A percentile compares a stretch with the other conserved stretches of the same genome.
phyloP scores from a whole-genome alignment of 805 yeast genomes.

The Kodamaea nitidulidarum region DNA sequence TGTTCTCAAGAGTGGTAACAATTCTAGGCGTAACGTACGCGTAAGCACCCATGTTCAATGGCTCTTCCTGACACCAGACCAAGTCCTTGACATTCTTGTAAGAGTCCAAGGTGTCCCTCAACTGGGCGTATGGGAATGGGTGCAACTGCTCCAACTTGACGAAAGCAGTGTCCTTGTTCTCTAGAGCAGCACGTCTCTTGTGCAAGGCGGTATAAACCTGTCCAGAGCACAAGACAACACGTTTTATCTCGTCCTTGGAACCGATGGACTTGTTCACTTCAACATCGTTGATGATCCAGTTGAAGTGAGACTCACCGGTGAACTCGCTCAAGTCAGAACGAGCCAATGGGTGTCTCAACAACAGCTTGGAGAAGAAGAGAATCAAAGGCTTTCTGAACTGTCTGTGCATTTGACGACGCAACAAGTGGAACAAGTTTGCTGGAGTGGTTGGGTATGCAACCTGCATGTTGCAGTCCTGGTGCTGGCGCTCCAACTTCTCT shows the following conservation, averaged over 20 bases:
- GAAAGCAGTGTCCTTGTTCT: slow-evolving; percentile 81
- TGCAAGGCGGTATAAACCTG: slow-evolving; percentile 92
- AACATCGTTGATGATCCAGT: slow-evolving; percentile 91
- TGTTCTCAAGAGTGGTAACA: slow-evolving; percentile 68
- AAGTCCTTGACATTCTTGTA: slow-evolving; percentile 84
- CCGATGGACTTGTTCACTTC: slow-evolving; percentile 78
- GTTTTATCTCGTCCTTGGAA: slow-evolving; percentile 78
- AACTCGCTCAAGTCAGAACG: slow-evolving; percentile 80
- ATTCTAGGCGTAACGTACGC: slow-evolving; percentile 79
- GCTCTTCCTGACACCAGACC: slow-evolving; percentile 98
- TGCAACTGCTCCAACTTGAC: slow-evolving; percentile 90
- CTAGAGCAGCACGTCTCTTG: slow-evolving; percentile 78
- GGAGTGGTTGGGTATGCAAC: slow-evolving; percentile 98
- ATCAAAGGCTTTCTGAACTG: slow-evolving; percentile 93
- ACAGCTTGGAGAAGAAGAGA: slow-evolving; percentile 84
- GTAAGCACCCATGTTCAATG: slow-evolving; percentile 94
- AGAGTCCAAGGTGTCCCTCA: slow-evolving; percentile 74
- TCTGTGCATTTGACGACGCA: slow-evolving; percentile 99
- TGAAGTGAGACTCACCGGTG: slow-evolving; percentile 87
- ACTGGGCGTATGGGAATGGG: slow-evolving; percentile 97
- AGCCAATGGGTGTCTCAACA: slow-evolving; percentile 97
- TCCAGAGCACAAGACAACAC: slow-evolving; percentile 80
- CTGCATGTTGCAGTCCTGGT: slow-evolving; percentile 98
- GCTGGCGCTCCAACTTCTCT: slow-evolving; percentile 91
- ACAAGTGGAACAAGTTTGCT: slow-evolving; percentile 89